A percentile compares a stretch with the other conserved stretches of the same genome.
These are phyloP conservation scores for Tricholoma bakamatsutake DNA, from an alignment of 768 basidiomycete species.

Conservation along the genomic window DNA sequence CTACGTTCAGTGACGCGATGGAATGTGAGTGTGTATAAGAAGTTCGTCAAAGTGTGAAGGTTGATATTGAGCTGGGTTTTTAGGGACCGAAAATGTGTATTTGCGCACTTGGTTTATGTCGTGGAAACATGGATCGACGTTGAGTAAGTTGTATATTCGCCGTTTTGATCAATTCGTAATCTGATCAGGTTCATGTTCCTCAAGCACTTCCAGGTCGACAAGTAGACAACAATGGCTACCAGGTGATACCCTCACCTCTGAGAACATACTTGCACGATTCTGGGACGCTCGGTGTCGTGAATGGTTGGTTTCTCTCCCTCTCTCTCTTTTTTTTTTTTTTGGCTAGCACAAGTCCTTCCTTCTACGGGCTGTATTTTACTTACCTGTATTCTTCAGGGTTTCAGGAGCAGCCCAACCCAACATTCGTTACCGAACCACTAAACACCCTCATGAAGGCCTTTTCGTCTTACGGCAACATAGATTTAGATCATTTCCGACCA, in stretches of 20 bases:
- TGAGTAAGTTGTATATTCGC: constrained; percentile 28
- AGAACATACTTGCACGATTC: constrained; percentile 62
- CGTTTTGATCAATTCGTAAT: not conserved
- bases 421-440: constrained; percentile 51
- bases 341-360: not conserved
- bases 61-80: not conserved
- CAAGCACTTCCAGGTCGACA: constrained; percentile 56
- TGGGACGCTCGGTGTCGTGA: constrained; percentile 64
- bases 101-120: constrained; percentile 72
- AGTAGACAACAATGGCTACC: constrained; percentile 30
- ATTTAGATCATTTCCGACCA: constrained; percentile 51
- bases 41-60: not conserved
- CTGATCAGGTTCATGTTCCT: constrained; percentile 3
- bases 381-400: constrained; percentile 16
- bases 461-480: constrained; percentile 59
- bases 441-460: constrained; percentile 78
- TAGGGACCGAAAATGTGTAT: constrained; percentile 94
- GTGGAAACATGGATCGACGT: constrained; percentile 48
- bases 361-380: not conserved
- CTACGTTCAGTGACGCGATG: constrained; percentile 81
- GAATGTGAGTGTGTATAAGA: constrained; percentile 65
- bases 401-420: constrained; percentile 19
- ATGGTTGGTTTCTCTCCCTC: constrained; percentile 31
- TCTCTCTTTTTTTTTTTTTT: too few species aligned
- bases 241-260: constrained; percentile 55